Evolutionary conservation across 139 green algal genomes (phyloP).

Genomic region (Chlorella vulgaris): DNA sequence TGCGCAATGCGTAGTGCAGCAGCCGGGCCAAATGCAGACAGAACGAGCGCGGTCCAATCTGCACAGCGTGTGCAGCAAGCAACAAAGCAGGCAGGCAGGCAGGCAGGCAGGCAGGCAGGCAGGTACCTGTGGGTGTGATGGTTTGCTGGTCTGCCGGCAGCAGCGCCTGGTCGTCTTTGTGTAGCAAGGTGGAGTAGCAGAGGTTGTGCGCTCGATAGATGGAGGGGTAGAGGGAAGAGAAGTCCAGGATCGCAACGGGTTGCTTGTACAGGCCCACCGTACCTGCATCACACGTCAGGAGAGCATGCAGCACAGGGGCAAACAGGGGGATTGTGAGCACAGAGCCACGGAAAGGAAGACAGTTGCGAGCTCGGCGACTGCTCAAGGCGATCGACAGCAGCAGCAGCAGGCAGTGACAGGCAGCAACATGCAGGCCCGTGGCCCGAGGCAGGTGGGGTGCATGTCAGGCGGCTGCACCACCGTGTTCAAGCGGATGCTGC

Average conservation of each 20-base stretch:
- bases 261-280: constrained; percentile 64
- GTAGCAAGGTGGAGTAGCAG: constrained; percentile 83
- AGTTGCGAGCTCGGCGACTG: background rate
- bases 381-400: background rate
- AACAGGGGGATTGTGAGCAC: background rate
- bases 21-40: no score
- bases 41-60: no score
- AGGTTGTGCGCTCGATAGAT: constrained; percentile 81
- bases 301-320: no score
- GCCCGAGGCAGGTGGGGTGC: background rate
- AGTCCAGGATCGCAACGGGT: constrained; percentile 78
- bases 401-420: background rate
- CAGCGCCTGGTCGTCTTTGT: constrained; percentile 53
- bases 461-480: background rate
- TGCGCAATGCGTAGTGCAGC: no score
- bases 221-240: constrained; percentile 76
- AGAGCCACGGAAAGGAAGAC: no score
- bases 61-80: no score
- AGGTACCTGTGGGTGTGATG: constrained; percentile 57
- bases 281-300: constrained; percentile 6
- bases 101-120: background rate
- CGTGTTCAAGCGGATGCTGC: background rate
- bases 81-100: background rate
- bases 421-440: no score
- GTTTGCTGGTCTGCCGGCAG: constrained; percentile 34